Base-by-base conservation (phyloP, 371 early-diverging fungal genomes). In the Coemansia sp. region DNA sequence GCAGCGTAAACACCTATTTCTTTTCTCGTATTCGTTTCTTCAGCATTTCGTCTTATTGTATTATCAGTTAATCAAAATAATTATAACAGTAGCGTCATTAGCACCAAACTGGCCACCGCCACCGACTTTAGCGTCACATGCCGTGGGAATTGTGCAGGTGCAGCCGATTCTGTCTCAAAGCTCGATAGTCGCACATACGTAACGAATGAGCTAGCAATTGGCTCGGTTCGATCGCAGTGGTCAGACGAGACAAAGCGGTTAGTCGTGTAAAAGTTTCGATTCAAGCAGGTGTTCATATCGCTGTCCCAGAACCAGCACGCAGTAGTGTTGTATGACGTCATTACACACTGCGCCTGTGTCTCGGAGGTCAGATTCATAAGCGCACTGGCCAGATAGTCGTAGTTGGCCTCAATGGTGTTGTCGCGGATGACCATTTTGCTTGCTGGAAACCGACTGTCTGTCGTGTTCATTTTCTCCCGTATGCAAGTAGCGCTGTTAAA, bases 241-340 rank as follows among this genome's bases (percentile, higher is more conserved):
- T 75, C 67, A 1, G 66, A 51, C 9, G 48, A n/a, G 14, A 30
- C 20, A 30, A 64, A 70, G 2, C 23, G 37, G n/a, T 47, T 33
- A 1, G n/a, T 14, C 2, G 62, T 11, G 39, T 71, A 71, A 23
- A 54, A 62, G 47, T 28, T 60, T 7, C 75, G 58, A 12, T 39
- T 26, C 12, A 61, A 23, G 23, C 71, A 71, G 55, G 52, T 18
- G 7, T 52, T 50, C 20, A 75, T 56, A 6, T 28, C 42, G 20
- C n/a, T 50, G 37, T 70, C 55, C 75, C 75, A 75, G 8, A 75
- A n/a, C 75, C 75, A 75, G 61, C 75, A 75, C 0, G 75, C 71
- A 0, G 75, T 70, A 20, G 63, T 26, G 11, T 70, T 67, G 1
- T 5, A n/a, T 25, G 47, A 47, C 3, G 75, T 75, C 75, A 75